These are phyloP conservation scores for Chaetomidium leptoderma DNA, from an alignment of 495 filamentous ascomycete species.

Conservation along the genomic window DNA sequence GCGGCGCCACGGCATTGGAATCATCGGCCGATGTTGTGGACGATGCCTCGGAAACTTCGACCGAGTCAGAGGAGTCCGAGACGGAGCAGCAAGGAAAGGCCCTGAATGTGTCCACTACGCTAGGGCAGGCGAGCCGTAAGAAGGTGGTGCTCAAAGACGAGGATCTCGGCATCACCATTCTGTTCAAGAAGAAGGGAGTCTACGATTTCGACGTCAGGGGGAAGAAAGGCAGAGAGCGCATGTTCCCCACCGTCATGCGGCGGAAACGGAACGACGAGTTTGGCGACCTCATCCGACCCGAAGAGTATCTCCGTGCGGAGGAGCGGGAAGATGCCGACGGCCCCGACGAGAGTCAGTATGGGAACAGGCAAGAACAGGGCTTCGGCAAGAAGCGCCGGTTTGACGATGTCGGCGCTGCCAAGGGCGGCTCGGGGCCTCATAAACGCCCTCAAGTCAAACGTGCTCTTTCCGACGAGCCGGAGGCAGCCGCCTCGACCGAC, in stretches of 20 bases:
- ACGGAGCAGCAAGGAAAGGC: conserved; percentile 88
- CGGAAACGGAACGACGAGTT: conserved; percentile 83
- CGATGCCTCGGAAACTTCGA: conserved; percentile 73
- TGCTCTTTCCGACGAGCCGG: conserved; percentile 34
- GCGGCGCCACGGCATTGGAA: conserved; percentile 61
- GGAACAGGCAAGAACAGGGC: conserved; percentile 51
- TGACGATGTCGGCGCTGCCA: conserved; percentile 61
- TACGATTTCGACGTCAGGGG: conserved; percentile 91
- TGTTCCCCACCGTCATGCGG: conserved; percentile 82
- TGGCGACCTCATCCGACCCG: conserved; percentile 86
- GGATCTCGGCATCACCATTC: conserved; percentile 84
- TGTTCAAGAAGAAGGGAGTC: conserved; percentile 80
- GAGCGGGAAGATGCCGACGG: conserved; percentile 80
- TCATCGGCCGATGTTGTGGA: conserved; percentile 73
- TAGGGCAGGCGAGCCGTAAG: conserved; percentile 73
- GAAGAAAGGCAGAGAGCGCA: conserved; percentile 87
- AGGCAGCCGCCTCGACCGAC: conserved; percentile 40
- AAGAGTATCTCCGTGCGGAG: conserved; percentile 91
- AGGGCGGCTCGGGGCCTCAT: conserved; percentile 34
- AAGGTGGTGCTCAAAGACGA: conserved; percentile 78
- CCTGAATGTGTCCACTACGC: conserved; percentile 76
- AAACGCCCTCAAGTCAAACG: conserved; percentile 40
- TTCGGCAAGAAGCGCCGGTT: conserved; percentile 93
- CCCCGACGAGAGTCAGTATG: conserved; percentile 47
- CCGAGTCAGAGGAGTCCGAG: conserved; percentile 82